Percentiles rank a stretch among this genome's conserved stretches.
Conservation (phyloP, 257 asterid species). For the Solanum pinnatisectum region DNA sequence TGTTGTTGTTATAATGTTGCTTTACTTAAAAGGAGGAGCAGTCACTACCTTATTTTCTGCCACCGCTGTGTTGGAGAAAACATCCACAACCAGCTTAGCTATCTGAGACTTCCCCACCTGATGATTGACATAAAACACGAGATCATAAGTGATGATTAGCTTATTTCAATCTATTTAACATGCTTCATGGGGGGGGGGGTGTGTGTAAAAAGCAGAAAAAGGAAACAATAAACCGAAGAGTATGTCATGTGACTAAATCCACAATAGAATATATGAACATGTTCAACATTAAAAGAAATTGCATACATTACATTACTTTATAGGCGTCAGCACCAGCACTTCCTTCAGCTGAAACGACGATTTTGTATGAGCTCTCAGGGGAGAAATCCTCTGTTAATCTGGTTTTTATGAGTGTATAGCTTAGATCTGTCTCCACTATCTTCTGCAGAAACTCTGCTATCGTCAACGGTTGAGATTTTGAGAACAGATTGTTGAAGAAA, state of each 20-base stretch:
- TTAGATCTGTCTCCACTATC: conserved; percentile 55
- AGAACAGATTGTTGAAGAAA: conserved; percentile 73
- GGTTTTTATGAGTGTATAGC: conserved; percentile 78
- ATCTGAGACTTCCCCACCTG: conserved; percentile 74
- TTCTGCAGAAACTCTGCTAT: conserved; percentile 54
- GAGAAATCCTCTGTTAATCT: conserved; percentile 64
- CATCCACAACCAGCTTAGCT: conserved; percentile 81
- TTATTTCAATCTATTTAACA: neutral
- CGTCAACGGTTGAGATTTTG: conserved; percentile 56
- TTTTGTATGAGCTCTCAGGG: conserved; percentile 68
- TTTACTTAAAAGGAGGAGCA: neutral
- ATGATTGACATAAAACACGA: neutral
- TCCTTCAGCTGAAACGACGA: conserved; percentile 71
- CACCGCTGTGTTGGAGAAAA: conserved; percentile 69
- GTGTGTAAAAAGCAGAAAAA: neutral
- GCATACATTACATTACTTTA: conserved; percentile 99
- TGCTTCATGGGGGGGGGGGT: neutral
- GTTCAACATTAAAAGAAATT: conserved; percentile 16
- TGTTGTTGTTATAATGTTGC: neutral
- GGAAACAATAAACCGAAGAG: neutral
- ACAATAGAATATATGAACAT: neutral
- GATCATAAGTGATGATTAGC: neutral
- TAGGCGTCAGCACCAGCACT: conserved; percentile 51
- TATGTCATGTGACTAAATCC: neutral
- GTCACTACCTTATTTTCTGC: conserved; percentile 75